Conservation (phyloP, 2,329 filamentous ascomycete species). For the Diaporthe sp. region DNA sequence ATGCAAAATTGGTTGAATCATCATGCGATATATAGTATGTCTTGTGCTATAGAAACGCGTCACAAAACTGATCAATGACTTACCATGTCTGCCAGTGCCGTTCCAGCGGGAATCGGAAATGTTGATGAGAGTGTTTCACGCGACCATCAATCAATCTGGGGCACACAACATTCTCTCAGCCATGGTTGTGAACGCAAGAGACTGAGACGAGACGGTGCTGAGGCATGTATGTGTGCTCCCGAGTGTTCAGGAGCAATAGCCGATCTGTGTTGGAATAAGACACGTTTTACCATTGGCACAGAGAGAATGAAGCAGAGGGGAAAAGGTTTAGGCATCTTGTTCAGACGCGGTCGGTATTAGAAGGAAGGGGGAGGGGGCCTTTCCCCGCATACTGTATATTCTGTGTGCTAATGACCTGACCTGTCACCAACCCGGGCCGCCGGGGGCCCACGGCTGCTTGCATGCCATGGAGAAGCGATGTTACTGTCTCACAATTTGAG, state of each 20-base stretch:
- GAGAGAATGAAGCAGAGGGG: neutral
- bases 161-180: neutral
- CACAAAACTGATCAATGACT: neutral
- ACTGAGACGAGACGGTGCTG: neutral
- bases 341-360: neutral
- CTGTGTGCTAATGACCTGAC: neutral
- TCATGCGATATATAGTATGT: neutral
- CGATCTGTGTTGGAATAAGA: neutral
- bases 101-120: too few species aligned
- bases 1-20: slow-evolving; percentile 41
- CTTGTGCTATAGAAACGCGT: neutral
- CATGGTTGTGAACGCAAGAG: neutral
- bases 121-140: neutral
- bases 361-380: neutral
- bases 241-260: neutral
- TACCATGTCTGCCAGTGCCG: neutral
- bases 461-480: neutral
- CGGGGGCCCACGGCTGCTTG: neutral
- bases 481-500: slow-evolving; percentile 20
- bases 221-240: neutral
- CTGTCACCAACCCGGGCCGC: slow-evolving; percentile 4
- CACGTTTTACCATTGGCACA: neutral
- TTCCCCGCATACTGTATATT: neutral
- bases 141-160: neutral
- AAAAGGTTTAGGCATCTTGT: neutral